Percentiles rank a stretch among this genome's conserved stretches.
These are phyloP conservation scores for Smallanthus sonchifolius DNA, from an alignment of 129 eudicot genomes.

Conservation along the genomic window DNA sequence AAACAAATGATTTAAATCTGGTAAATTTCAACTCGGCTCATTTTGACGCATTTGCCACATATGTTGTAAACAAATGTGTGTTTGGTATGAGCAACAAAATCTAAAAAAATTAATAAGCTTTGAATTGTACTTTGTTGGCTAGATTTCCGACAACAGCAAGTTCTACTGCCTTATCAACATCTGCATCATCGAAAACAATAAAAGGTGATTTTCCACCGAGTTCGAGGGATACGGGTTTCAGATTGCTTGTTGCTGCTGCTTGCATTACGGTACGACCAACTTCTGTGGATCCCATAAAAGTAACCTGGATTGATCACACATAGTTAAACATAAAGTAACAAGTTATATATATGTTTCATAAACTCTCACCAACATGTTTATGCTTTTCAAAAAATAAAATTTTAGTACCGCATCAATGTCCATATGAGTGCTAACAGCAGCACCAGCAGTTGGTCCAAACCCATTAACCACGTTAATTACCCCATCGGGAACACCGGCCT, in stretches of 20 bases:
- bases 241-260: slow-evolving; percentile 76
- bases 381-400: background rate
- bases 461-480: slow-evolving; percentile 75
- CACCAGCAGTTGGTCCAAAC: slow-evolving; percentile 66
- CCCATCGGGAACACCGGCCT: slow-evolving; percentile 91
- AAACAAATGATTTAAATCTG: too few relatives aligned
- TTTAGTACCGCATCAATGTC: slow-evolving; percentile 61
- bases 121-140: slow-evolving; percentile 45
- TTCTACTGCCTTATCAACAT: slow-evolving; percentile 50
- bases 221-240: slow-evolving; percentile 71
- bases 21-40: too few relatives aligned
- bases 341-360: background rate
- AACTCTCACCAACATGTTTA: background rate
- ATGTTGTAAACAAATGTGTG: too few relatives aligned
- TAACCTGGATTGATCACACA: slow-evolving; percentile 35
- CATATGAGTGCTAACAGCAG: slow-evolving; percentile 81
- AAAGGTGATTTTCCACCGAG: slow-evolving; percentile 83
- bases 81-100: background rate
- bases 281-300: slow-evolving; percentile 78
- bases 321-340: background rate
- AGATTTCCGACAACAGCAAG: slow-evolving; percentile 48
- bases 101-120: background rate
- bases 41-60: too few relatives aligned
- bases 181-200: slow-evolving; percentile 71
- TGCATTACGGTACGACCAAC: slow-evolving; percentile 68